phyloP scores from a whole-genome alignment of 2,329 filamentous ascomycete genomes.

The Penicillium expansum region DNA sequence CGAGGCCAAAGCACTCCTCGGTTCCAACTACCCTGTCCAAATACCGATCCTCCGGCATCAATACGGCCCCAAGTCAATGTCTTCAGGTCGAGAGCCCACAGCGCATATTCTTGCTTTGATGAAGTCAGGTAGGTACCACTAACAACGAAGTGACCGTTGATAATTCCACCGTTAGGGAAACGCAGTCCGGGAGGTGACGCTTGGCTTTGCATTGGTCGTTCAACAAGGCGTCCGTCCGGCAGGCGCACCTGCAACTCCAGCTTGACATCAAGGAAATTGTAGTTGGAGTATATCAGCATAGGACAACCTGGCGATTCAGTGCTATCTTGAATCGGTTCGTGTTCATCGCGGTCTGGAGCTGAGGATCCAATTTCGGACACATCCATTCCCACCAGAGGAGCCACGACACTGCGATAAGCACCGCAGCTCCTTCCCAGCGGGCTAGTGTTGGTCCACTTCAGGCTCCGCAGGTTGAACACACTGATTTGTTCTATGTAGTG shows the following conservation, averaged over 20 bases:
- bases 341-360: constrained; percentile 40
- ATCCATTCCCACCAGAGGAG: constrained; percentile 61
- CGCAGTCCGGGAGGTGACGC: constrained; percentile 88
- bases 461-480: constrained; percentile 90
- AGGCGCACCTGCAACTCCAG: constrained; percentile 86
- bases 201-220: constrained; percentile 78
- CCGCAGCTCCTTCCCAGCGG: constrained; percentile 87
- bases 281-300: constrained; percentile 98
- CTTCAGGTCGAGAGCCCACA: constrained; percentile 89
- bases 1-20: constrained; percentile 89
- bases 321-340: constrained; percentile 29
- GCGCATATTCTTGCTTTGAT: constrained; percentile 94
- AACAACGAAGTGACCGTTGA: constrained; percentile 94
- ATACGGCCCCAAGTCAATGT: constrained; percentile 93
- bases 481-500: constrained; percentile 99
- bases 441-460: constrained; percentile 93
- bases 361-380: constrained; percentile 46
- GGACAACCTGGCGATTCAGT: constrained; percentile 48
- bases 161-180: constrained; percentile 93
- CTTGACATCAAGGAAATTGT: constrained; percentile 97
- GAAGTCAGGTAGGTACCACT: constrained; percentile 97
- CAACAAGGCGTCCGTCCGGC: constrained; percentile 76
- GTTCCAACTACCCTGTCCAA: constrained; percentile 98
- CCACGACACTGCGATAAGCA: constrained; percentile 92
- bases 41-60: constrained; percentile 89